These are phyloP conservation scores for Alternaria viburni DNA, from an alignment of 2,329 filamentous ascomycete species.

Conservation along the genomic window DNA sequence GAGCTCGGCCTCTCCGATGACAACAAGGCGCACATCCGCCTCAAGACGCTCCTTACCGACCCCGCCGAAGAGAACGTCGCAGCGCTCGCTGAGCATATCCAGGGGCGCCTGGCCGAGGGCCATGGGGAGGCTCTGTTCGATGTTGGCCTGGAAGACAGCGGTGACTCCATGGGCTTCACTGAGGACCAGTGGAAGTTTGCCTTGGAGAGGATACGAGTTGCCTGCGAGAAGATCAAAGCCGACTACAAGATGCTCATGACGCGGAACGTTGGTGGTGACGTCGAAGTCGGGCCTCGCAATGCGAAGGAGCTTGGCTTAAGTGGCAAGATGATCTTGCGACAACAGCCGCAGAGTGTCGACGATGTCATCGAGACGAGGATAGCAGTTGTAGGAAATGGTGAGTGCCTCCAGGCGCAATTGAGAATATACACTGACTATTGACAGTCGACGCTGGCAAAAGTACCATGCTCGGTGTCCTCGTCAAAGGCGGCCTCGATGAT, in stretches of 20 bases:
- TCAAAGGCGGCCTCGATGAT: conserved; percentile 94
- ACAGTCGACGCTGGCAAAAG: conserved; percentile 93
- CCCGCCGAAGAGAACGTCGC: conserved; percentile 64
- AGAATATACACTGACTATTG: conserved; percentile 9
- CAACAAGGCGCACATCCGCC: conserved; percentile 64
- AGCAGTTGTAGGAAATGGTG: conserved; percentile 93
- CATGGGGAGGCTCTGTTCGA: conserved; percentile 92
- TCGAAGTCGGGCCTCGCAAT: conserved; percentile 70
- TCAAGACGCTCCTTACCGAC: conserved; percentile 77
- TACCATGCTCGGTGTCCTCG: conserved; percentile 91
- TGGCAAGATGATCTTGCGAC: conserved; percentile 86
- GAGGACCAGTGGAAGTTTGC: conserved; percentile 78
- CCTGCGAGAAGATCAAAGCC: conserved; percentile 69
- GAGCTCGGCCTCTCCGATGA: conserved; percentile 75
- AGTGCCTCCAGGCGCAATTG: conserved; percentile 22
- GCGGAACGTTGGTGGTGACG: conserved; percentile 81
- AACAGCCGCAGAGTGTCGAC: conserved; percentile 74
- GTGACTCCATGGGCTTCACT: conserved; percentile 80
- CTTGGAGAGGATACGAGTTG: conserved; percentile 68
- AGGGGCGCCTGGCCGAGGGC: conserved; percentile 73
- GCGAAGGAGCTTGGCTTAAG: conserved; percentile 75
- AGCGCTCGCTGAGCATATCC: conserved; percentile 70
- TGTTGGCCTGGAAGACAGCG: conserved; percentile 87
- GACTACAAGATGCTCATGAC: conserved; percentile 85
- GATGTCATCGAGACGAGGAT: conserved; percentile 95